Evolutionary conservation across 2,329 filamentous ascomycete genomes (phyloP).

Genomic region (Pseudocercospora vitis): DNA sequence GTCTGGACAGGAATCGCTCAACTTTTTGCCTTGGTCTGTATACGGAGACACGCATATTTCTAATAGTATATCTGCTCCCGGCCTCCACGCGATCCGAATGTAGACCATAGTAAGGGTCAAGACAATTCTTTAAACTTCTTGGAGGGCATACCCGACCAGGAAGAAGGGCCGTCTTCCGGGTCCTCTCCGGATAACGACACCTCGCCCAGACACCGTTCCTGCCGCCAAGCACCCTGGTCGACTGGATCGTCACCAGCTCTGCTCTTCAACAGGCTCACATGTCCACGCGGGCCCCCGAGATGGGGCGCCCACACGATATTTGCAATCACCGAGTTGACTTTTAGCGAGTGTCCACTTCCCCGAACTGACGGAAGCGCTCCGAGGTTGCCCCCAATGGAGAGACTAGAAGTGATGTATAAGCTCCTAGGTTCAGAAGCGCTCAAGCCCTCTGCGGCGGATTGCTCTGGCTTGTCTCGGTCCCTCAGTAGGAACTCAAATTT

Average conservation of each 20-base stretch:
- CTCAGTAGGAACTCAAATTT: neutral
- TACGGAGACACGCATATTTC: neutral
- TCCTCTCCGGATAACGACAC: neutral
- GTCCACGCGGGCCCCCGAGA: slow-evolving; percentile 3
- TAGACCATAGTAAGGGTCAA: neutral
- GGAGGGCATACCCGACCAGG: neutral
- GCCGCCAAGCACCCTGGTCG: slow-evolving; percentile 14
- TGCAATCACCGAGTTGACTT: neutral
- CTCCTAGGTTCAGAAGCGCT: too few relatives aligned
- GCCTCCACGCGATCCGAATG: neutral
- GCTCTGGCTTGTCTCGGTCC: neutral
- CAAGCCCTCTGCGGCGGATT: too few relatives aligned
- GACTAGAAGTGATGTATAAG: too few relatives aligned
- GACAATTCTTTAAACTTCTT: too few relatives aligned
- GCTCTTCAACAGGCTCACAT: slow-evolving; percentile 7
- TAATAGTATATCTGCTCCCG: neutral
- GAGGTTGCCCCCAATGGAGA: slow-evolving; percentile 1
- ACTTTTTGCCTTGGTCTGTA: neutral
- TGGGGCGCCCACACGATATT: slow-evolving; percentile 2
- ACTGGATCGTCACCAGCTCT: slow-evolving; percentile 13
- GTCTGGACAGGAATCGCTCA: neutral
- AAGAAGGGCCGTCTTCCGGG: slow-evolving; percentile 7
- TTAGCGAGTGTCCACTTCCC: neutral
- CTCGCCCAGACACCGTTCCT: slow-evolving; percentile 15
- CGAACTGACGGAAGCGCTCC: slow-evolving; percentile 9